These are phyloP conservation scores for Domatiomyces catenatus DNA, from an alignment of 2,329 filamentous ascomycete genomes.

Conservation along the genomic window DNA sequence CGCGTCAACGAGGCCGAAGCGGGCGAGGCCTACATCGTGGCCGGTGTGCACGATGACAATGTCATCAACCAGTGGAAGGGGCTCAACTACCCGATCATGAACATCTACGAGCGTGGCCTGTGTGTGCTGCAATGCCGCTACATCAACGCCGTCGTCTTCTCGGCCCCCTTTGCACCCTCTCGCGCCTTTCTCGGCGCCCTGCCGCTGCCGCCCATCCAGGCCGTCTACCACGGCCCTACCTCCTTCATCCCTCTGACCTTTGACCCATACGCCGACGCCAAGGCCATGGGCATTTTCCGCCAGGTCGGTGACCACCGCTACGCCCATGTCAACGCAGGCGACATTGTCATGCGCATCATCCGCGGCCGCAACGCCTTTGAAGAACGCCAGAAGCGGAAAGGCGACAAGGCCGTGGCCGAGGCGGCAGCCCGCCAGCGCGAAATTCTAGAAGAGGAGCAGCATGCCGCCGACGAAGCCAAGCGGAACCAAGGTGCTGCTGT, in stretches of 20 bases:
- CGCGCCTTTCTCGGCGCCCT: slow-evolving; percentile 59
- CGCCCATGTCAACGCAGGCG: slow-evolving; percentile 73
- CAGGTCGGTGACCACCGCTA: slow-evolving; percentile 67
- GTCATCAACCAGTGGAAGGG: slow-evolving; percentile 96
- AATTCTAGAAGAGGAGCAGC: slow-evolving; percentile 36
- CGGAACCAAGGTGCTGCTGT: slow-evolving; percentile 4
- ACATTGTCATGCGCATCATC: slow-evolving; percentile 84
- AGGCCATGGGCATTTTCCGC: slow-evolving; percentile 67
- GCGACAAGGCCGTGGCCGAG: slow-evolving; percentile 68
- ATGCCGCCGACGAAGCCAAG: slow-evolving; percentile 25
- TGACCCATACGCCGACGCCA: slow-evolving; percentile 67
- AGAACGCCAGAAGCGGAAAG: slow-evolving; percentile 77
- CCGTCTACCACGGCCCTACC: slow-evolving; percentile 93
- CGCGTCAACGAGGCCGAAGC: slow-evolving; percentile 51
- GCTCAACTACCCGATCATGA: slow-evolving; percentile 98
- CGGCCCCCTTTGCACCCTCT: slow-evolving; percentile 76
- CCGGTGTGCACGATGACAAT: slow-evolving; percentile 83
- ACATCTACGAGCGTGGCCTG: slow-evolving; percentile 87
- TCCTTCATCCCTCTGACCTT: slow-evolving; percentile 67
- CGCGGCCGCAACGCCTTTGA: slow-evolving; percentile 77
- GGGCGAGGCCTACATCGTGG: slow-evolving; percentile 67
- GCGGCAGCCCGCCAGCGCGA: slow-evolving; percentile 48
- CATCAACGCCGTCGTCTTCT: slow-evolving; percentile 74
- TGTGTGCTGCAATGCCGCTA: slow-evolving; percentile 96
- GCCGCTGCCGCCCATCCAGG: slow-evolving; percentile 58